Conservation (phyloP, 106 monocot species). For the Acorus calamus region DNA sequence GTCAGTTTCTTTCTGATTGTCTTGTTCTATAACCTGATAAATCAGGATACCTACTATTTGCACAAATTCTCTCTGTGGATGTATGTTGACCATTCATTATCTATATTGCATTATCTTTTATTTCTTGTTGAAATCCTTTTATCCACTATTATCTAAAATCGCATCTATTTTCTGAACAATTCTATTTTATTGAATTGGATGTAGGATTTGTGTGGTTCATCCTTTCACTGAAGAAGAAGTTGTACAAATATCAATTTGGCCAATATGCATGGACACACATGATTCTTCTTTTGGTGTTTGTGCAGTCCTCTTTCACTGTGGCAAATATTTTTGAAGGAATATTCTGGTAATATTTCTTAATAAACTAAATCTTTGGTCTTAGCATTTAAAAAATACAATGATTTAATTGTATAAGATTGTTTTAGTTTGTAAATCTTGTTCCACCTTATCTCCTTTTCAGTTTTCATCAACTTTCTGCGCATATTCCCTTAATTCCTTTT, state of each 20-base stretch:
- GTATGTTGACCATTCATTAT: no score
- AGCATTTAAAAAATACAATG: no score
- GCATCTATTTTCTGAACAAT: neutral
- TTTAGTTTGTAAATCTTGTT: no score
- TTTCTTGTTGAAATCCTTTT: neutral
- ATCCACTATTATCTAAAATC: neutral
- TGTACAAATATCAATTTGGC: constrained; percentile 80
- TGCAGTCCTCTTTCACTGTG: constrained; percentile 72
- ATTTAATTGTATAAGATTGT: no score
- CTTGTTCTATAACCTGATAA: neutral
- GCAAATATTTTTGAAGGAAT: constrained; percentile 99
- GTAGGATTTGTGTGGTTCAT: constrained; percentile 95
- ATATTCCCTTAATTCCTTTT: no score
- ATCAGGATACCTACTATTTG: neutral
- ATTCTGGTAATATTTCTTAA: constrained; percentile 58
- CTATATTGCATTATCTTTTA: no score
- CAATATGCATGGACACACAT: constrained; percentile 93
- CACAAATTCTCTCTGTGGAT: no score
- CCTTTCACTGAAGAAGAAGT: constrained; percentile 87
- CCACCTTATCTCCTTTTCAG: no score
- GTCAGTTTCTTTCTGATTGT: constrained; percentile 16
- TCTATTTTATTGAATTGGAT: constrained; percentile 1
- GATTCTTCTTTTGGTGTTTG: constrained; percentile 78
- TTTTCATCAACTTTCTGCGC: no score
- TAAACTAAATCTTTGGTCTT: no score